Evolutionary conservation across 129 eudicot genomes (phyloP).

Genomic region (Arctium lappa): DNA sequence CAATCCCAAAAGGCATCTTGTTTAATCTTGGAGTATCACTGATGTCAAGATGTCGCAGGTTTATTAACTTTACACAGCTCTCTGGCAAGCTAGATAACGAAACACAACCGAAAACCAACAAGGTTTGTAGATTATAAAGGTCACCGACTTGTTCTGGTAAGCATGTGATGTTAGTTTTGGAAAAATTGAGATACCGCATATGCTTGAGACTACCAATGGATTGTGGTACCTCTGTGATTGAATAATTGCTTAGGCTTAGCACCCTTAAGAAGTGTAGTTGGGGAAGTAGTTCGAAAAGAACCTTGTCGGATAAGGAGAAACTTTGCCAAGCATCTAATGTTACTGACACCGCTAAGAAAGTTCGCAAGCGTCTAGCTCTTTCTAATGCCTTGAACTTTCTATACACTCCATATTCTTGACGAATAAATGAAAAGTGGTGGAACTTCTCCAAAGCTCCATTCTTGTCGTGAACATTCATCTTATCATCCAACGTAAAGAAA

Average conservation of each 20-base stretch:
- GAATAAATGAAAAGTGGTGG: slow-evolving; percentile 33
- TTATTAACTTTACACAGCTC: slow-evolving; percentile 21
- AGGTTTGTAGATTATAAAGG: slow-evolving; percentile 16
- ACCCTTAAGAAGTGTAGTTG: not conserved
- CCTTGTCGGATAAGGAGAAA: slow-evolving; percentile 13
- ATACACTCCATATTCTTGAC: slow-evolving; percentile 21
- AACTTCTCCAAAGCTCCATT: slow-evolving; percentile 17
- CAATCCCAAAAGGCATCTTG: slow-evolving; percentile 30
- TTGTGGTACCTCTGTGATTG: not conserved
- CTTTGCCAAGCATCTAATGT: not conserved
- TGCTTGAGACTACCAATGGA: not conserved
- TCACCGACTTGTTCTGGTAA: not conserved
- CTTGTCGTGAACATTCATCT: not conserved
- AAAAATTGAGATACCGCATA: not conserved
- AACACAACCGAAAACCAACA: slow-evolving; percentile 26
- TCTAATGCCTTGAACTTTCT: slow-evolving; percentile 18
- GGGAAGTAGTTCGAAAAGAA: not conserved
- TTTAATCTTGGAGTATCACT: not conserved
- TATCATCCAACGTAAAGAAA: slow-evolving; percentile 18
- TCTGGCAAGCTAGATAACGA: slow-evolving; percentile 22
- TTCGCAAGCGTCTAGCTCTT: slow-evolving; percentile 18
- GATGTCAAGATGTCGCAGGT: not conserved
- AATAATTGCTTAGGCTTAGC: not conserved
- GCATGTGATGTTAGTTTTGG: not conserved
- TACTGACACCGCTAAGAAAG: slow-evolving; percentile 32